A percentile compares a stretch with the other conserved stretches of the same genome.
These are phyloP conservation scores for Alternaria sp. DNA, from an alignment of 2,329 filamentous ascomycete species.

Conservation along the genomic window DNA sequence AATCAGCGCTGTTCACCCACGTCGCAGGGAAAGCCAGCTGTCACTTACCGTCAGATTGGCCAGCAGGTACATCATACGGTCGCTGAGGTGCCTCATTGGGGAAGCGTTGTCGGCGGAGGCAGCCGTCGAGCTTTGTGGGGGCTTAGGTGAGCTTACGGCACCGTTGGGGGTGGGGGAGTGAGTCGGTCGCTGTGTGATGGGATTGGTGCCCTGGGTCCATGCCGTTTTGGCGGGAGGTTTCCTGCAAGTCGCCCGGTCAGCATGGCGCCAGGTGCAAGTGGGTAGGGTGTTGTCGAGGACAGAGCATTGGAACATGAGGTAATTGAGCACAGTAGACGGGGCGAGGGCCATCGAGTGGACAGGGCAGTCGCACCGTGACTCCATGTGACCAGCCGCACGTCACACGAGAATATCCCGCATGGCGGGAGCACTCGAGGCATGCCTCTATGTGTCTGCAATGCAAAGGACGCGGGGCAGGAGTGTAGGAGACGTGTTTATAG, in stretches of 20 bases:
- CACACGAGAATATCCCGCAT: conserved; percentile 34
- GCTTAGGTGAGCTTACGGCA: conserved; percentile 51
- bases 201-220: conserved; percentile 67
- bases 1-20: conserved; percentile 15
- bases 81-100: conserved; percentile 64
- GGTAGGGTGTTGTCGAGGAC: conserved; percentile 5
- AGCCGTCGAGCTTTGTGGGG: conserved; percentile 44
- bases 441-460: conserved; percentile 8
- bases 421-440: conserved; percentile 23
- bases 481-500: background rate
- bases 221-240: conserved; percentile 63
- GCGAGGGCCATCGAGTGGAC: conserved; percentile 14
- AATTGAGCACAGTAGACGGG: conserved; percentile 7
- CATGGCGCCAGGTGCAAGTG: conserved; percentile 22
- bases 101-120: conserved; percentile 58
- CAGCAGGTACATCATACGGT: conserved; percentile 65
- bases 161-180: conserved; percentile 61
- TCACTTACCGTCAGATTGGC: conserved; percentile 64
- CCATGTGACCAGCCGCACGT: conserved; percentile 44
- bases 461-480: background rate
- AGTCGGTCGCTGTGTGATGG: conserved; percentile 63
- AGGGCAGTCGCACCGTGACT: conserved; percentile 38
- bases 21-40: background rate
- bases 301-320: conserved; percentile 2
- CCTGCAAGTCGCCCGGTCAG: conserved; percentile 44